Evolutionary conservation across 495 filamentous ascomycete genomes (phyloP).

Genomic region (Hypoxylon subgilvum): DNA sequence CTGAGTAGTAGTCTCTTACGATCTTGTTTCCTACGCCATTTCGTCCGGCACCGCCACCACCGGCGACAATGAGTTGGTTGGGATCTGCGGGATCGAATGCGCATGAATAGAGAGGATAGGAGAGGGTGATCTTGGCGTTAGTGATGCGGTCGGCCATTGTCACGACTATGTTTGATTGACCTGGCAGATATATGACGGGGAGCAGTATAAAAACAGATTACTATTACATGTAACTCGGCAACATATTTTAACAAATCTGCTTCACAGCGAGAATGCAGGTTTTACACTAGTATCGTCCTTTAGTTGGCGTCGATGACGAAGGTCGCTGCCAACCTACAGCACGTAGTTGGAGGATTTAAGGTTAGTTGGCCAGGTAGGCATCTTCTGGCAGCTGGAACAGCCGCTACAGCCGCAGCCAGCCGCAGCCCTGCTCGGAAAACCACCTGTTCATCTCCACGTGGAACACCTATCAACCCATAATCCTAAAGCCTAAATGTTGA

Average conservation of each 20-base stretch:
- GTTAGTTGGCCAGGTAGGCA: too few relatives aligned
- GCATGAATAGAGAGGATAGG: constrained; percentile 87
- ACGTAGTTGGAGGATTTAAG: background rate
- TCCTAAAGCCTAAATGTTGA: too few relatives aligned
- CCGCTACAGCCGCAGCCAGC: constrained; percentile 20
- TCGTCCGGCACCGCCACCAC: constrained; percentile 84
- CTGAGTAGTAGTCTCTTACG: constrained; percentile 48
- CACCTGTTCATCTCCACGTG: too few relatives aligned
- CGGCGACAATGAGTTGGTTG: constrained; percentile 79
- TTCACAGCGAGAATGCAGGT: too few relatives aligned
- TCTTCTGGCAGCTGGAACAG: constrained; percentile 1
- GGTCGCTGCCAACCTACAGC: background rate
- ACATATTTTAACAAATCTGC: constrained; percentile 24
- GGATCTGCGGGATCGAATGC: constrained; percentile 86
- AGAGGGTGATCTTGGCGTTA: constrained; percentile 68
- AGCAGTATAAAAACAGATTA: background rate
- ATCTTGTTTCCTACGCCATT: constrained; percentile 93
- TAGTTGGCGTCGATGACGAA: constrained; percentile 24
- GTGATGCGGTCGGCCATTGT: constrained; percentile 41
- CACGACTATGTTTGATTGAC: constrained; percentile 12
- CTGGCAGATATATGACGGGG: constrained; percentile 1
- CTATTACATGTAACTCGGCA: background rate
- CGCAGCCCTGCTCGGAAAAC: constrained; percentile 13
- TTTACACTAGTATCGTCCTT: background rate
- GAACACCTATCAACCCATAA: constrained; percentile 1